phyloP scores from a whole-genome alignment of 164 flowering plant species.

The Nelumbo lutea region DNA sequence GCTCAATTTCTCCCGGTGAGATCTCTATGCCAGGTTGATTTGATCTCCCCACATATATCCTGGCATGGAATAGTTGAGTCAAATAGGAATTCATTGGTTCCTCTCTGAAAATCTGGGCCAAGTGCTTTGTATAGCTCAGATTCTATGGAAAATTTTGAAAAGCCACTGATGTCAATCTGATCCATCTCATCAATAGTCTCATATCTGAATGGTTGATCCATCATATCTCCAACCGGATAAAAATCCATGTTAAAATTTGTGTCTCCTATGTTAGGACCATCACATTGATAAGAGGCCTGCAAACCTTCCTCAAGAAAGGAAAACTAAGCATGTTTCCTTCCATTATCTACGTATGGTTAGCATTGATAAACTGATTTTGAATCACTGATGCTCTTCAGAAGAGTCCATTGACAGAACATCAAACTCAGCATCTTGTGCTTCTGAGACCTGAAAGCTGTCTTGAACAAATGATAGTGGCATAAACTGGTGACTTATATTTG shows the following conservation, averaged over 20 bases:
- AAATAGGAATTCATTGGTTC: slow-evolving; percentile 8
- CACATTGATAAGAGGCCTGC: slow-evolving; percentile 6
- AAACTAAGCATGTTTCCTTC: slow-evolving; percentile 17
- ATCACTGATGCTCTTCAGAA: slow-evolving; percentile 10
- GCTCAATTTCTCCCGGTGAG: slow-evolving; percentile 12
- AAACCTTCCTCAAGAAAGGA: slow-evolving; percentile 27
- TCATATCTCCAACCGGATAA: slow-evolving; percentile 13
- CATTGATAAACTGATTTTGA: slow-evolving; percentile 11
- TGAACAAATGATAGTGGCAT: slow-evolving; percentile 13
- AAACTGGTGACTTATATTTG: slow-evolving; percentile 14
- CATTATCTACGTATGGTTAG: slow-evolving; percentile 13
- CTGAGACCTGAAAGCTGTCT: slow-evolving; percentile 16
- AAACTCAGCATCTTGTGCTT: slow-evolving; percentile 9
- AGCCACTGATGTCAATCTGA: slow-evolving; percentile 5
- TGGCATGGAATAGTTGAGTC: slow-evolving; percentile 14
- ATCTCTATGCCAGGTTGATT: slow-evolving; percentile 16
- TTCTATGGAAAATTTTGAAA: slow-evolving; percentile 35
- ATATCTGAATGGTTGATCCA: slow-evolving; percentile 13
- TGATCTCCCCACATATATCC: slow-evolving; percentile 17
- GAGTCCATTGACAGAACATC: slow-evolving; percentile 8
- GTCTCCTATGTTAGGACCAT: slow-evolving; percentile 7
- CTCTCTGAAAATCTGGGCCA: slow-evolving; percentile 27
- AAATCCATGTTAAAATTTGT: slow-evolving; percentile 15
- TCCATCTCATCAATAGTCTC: slow-evolving; percentile 13
- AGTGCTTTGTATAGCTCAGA: slow-evolving; percentile 54